phyloP scores from a whole-genome alignment of 306 rosid genomes.

The Sechiopsis laciniata region DNA sequence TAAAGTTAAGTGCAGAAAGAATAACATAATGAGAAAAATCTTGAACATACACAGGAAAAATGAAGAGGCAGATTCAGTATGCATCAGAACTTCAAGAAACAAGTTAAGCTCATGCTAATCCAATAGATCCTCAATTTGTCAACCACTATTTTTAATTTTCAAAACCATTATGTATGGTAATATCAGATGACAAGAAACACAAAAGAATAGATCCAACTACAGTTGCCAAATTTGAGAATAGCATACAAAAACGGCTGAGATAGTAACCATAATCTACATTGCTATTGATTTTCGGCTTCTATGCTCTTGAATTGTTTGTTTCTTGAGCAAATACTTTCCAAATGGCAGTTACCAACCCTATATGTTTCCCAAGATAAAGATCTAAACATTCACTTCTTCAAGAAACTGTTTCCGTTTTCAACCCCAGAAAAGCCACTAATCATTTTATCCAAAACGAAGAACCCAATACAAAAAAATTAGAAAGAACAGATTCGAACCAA shows the following conservation, averaged over 20 bases:
- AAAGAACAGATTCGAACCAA: background rate
- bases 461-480: background rate
- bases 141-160: background rate
- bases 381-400: background rate
- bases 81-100: background rate
- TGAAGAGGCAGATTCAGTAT: background rate
- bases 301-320: slow-evolving; percentile 1
- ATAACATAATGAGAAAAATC: background rate
- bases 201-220: background rate
- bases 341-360: background rate
- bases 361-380: background rate
- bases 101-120: background rate
- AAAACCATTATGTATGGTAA: background rate
- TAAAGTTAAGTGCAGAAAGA: background rate
- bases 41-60: background rate
- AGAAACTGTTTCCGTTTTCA: background rate
- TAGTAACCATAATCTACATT: background rate
- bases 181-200: background rate
- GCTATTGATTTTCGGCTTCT: background rate
- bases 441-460: background rate
- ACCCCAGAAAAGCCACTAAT: background rate
- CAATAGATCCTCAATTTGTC: background rate
- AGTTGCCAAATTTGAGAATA: background rate
- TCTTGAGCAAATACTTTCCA: background rate
- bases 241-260: background rate